Base-by-base conservation (phyloP, 768 basidiomycete genomes). In the Cubamyces lactineus region DNA sequence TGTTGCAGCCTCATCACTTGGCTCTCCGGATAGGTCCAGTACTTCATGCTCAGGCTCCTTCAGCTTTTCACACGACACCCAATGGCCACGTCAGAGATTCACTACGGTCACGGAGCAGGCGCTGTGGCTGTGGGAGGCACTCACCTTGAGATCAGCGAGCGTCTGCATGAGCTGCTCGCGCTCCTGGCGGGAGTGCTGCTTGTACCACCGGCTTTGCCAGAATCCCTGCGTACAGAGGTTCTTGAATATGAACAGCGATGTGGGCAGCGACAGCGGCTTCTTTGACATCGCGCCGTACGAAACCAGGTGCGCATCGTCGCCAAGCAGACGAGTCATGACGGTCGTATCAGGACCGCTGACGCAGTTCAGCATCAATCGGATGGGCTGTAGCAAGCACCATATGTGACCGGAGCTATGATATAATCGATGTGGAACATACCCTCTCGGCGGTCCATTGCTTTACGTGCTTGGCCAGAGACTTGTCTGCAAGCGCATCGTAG, bases 231-330 rank as follows among this genome's bases (percentile, higher is more conserved):
- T 80, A 0, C 82, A 87, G 65, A 95, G 77, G 71, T 92, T 89
- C 65, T 87, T 92, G 80, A 96, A 96, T 62, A 96, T 93, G 74
- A 92, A 88, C 21, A 86, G 76, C 0, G 89, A 89, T 0, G 90
- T 87, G 1, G 94, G 89, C 21, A 96, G 71, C 1, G 85, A 82
- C 17, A 96, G 73, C 0, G 93, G 91, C 54, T 88, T 81, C 70
- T 89, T 93, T 1, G 93, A 89, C 93, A 96, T 95, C 5, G 90
- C 92, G 28, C 94, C 94, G 57, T 95, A 96, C 0, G 94, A 92
- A 8, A 94, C 87, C 13, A 94, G 80, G 64, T 90, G 88, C 2
- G 88, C 85, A 65, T 88, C 77, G 45, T 79, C 74, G 24, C 87
- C 88, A 0, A 96, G 77, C 8, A 89, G 75, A 52, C 85, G 81